Base-by-base conservation (phyloP, 768 basidiomycete genomes). In the Boletus reticulatus region DNA sequence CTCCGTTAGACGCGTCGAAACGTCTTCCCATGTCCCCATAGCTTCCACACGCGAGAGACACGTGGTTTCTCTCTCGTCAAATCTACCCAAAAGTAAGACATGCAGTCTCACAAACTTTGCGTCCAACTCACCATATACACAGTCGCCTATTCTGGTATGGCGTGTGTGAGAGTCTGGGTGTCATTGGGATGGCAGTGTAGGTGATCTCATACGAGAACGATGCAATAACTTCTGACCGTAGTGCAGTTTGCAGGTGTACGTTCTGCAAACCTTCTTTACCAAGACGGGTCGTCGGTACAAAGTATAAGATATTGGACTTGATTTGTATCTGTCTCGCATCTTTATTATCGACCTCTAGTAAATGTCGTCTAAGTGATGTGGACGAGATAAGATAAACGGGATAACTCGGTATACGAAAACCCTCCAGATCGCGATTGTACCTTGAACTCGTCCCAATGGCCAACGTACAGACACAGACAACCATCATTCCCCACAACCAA, bases 221-320 rank as follows among this genome's bases (percentile, higher is more conserved):
- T 24, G 52, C 39, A 43, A 12, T 39, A 24, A 45, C 60, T n/a
- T 36, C 61, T 65, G 41, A 53, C 31, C 31, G 49, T 49, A 7
- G 24, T 52, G 17, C 65, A 95, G 94, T 6, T 72, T 89, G 55
- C 94, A 98, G 74, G 90, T 96, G 13, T 96, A 94, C 69, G 78
- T 95, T 43, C 81, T 98, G 22, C 93, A 95, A 73, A 95, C 92
- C 19, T 98, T 96, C 85, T 98, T 98, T 76, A 94, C 91, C n/a
- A 84, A 88, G 71, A 94, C 93, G 9, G 92, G 92, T 36, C 83
- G 92, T 71, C 80, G 85, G 66, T 94, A 93, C 78, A 92, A 92
- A 77, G 91, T 92, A 66, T 93, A 84, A 44, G 71, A 61, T 36
- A 31, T 39, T 38, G 19, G 24, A 57, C 48, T 50, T 49, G 44